These are phyloP conservation scores for Cairneyella variabilis DNA, from an alignment of 495 filamentous ascomycete genomes.

Conservation along the genomic window DNA sequence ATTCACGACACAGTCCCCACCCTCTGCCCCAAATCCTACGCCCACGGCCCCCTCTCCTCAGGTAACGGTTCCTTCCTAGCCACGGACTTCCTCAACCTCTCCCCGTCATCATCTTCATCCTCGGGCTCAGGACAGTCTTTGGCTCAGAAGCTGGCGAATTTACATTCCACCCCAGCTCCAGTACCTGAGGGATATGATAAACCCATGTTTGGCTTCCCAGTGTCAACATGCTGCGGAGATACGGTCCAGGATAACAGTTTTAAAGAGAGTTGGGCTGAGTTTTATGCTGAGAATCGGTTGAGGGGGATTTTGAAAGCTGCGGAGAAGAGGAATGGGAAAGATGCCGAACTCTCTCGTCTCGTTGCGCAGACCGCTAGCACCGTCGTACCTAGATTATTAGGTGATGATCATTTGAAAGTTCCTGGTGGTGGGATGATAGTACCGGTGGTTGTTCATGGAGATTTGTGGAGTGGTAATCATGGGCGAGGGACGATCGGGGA, in stretches of 20 bases:
- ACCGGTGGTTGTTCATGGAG: conserved; percentile 84
- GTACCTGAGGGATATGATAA: conserved; percentile 52
- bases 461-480: conserved; percentile 87
- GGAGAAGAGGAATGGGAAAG: conserved; percentile 57
- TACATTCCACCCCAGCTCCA: conserved; percentile 76
- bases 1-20: conserved; percentile 66
- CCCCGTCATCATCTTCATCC: conserved; percentile 19
- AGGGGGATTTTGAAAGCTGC: conserved; percentile 55
- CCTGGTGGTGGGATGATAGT: conserved; percentile 47
- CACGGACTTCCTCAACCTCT: conserved; percentile 76
- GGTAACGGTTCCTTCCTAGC: conserved; percentile 62
- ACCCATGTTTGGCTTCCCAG: conserved; percentile 75
- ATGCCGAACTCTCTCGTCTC: conserved; percentile 52
- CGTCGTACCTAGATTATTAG: conserved; percentile 72
- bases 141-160: conserved; percentile 68
- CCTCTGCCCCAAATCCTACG: conserved; percentile 69
- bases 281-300: conserved; percentile 74
- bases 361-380: conserved; percentile 56
- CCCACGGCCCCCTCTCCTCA: conserved; percentile 59
- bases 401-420: conserved; percentile 59
- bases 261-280: conserved; percentile 69
- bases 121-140: conserved; percentile 55
- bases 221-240: conserved; percentile 73
- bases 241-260: conserved; percentile 75
- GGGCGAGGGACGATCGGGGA: conserved; percentile 58